Base-by-base conservation (phyloP, 2,329 filamentous ascomycete species). In the Chaetothyriales sp. region DNA sequence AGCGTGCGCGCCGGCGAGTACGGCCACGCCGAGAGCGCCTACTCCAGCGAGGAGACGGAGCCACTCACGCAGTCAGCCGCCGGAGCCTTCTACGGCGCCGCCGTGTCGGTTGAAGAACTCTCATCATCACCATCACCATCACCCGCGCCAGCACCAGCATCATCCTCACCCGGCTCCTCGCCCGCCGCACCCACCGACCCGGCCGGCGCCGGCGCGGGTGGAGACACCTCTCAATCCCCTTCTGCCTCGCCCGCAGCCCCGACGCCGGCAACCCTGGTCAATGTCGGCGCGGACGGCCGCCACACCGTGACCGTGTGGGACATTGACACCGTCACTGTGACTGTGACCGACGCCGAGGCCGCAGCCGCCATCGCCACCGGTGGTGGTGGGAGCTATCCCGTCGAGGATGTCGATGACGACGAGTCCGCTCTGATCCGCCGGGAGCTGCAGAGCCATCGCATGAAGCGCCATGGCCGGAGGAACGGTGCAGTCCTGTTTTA, bases 321-420 rank as follows among this genome's bases (percentile, higher is more conserved):
- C 26, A 46, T 39, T 20, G 39, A 54, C 49, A 54, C 54, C 42
- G 43, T 50, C 7, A 56, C 52, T 10, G 50, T 52, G 43, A 52
- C 48, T 10, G 48, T 48, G 18, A 19, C 18, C 7, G 43, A 36
- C 28, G 32, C 8, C 18, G 15, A 22, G 20, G n/a, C 50, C 25
- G 50, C 28, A 22, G 42, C 10, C 28, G 43, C 44, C 6, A 15
- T 25, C 4, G 15, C 49, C n/a, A 26, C 39, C 10, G 20, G 44
- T 12, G 45, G 28, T n/a, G n/a, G n/a, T n/a, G n/a, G n/a, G n/a
- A n/a, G n/a, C n/a, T n/a, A n/a, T n/a, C n/a, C n/a, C n/a, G n/a
- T n/a, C n/a, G n/a, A n/a, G n/a, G n/a, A n/a, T n/a, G n/a, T n/a
- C 22, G 20, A 10, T 10, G 15, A 28, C 15, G 26, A 18, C 8